Percentiles rank a stretch among this genome's conserved stretches.
phyloP scores from a whole-genome alignment of 306 rosid genomes.

The Mucuna pruriens region DNA sequence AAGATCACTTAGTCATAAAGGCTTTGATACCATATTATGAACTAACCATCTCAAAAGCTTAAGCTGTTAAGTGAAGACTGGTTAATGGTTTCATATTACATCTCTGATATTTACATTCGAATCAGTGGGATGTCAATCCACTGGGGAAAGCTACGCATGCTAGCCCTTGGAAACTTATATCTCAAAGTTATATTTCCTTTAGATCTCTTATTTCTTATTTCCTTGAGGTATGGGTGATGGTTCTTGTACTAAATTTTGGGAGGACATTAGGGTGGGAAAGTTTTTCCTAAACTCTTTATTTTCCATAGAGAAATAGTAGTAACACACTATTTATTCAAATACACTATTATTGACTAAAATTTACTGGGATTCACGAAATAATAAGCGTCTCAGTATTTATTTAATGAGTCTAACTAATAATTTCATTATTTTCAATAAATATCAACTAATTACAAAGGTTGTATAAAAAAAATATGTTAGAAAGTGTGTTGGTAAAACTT shows the following conservation, averaged over 20 bases:
- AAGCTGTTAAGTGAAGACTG: not conserved
- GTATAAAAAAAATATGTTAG: not conserved
- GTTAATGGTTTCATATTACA: not conserved
- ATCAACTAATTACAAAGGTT: not conserved
- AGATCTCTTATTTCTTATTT: not conserved
- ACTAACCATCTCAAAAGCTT: not conserved
- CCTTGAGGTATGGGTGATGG: not conserved
- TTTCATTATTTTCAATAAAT: not conserved
- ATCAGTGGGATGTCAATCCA: not conserved
- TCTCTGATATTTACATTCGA: not conserved
- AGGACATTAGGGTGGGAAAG: not conserved
- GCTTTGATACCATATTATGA: not conserved
- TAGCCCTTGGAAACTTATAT: not conserved
- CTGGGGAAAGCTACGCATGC: not conserved
- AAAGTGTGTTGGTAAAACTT: not conserved
- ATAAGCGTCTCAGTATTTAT: not conserved
- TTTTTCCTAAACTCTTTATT: not conserved
- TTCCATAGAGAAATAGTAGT: not conserved
- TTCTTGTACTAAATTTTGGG: not conserved
- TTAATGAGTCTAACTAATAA: not conserved
- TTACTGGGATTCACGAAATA: not conserved
- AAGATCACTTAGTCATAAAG: not conserved
- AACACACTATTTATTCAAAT: not conserved
- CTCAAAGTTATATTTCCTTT: not conserved
- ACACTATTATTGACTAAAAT: not conserved